phyloP scores from a whole-genome alignment of 768 basidiomycete species.

The Leucocoprinus birnbaumii region DNA sequence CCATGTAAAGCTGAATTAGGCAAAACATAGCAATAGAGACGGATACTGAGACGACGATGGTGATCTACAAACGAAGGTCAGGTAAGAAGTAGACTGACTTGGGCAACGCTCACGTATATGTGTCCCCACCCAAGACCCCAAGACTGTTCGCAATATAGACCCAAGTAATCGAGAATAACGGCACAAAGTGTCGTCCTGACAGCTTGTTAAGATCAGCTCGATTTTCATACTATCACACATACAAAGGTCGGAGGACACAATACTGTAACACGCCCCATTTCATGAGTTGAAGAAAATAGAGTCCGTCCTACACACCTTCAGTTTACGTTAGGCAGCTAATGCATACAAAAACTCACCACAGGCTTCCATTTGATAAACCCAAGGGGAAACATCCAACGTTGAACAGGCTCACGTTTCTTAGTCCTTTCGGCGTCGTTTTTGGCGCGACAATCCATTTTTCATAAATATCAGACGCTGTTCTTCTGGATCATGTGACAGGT shows the following conservation, averaged over 20 bases:
- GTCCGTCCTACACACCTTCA: constrained; percentile 42
- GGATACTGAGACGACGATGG: constrained; percentile 59
- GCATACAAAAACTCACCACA: constrained; percentile 28
- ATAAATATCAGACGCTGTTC: constrained; percentile 62
- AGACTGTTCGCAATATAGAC: constrained; percentile 71
- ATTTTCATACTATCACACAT: constrained; percentile 16
- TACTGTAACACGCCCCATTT: constrained; percentile 79
- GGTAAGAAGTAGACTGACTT: not conserved
- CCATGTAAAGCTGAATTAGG: constrained; percentile 65
- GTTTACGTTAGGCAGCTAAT: constrained; percentile 9
- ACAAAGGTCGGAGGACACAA: constrained; percentile 62
- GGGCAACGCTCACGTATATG: constrained; percentile 47
- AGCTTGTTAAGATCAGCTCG: not conserved
- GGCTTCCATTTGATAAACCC: constrained; percentile 63
- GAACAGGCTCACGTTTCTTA: constrained; percentile 40
- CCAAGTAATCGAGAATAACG: constrained; percentile 58
- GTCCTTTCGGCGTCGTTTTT: constrained; percentile 43
- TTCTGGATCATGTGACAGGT: constrained; percentile 59
- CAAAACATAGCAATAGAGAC: constrained; percentile 81
- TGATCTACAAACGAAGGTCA: constrained; percentile 38
- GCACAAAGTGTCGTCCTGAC: constrained; percentile 55
- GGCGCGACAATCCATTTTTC: constrained; percentile 54
- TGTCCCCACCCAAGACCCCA: constrained; percentile 71
- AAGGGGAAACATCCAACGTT: constrained; percentile 71
- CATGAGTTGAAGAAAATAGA: constrained; percentile 71